These are phyloP conservation scores for Blastobotrys parvus DNA, from an alignment of 805 yeast genomes.

Conservation along the genomic window DNA sequence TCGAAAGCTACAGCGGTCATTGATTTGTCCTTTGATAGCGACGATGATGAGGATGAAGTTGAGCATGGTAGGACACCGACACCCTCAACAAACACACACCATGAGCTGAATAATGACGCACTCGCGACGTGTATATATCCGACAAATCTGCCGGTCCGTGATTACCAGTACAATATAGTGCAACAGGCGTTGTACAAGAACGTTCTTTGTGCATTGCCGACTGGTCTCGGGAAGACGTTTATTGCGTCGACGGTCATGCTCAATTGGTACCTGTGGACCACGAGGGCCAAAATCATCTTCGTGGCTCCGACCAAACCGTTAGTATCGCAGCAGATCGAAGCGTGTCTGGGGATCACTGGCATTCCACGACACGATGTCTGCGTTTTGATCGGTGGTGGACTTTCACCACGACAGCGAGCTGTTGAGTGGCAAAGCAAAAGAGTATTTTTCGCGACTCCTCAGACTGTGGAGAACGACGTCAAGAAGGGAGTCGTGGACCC, in stretches of 20 bases:
- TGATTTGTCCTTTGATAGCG: neutral
- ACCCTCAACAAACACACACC: slow-evolving; percentile 25
- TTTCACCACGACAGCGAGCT: slow-evolving; percentile 46
- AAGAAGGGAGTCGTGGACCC: slow-evolving; percentile 70
- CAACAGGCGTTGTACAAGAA: slow-evolving; percentile 63
- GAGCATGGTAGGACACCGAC: neutral
- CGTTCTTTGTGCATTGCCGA: slow-evolving; percentile 83
- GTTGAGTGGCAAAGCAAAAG: slow-evolving; percentile 71
- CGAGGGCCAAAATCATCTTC: slow-evolving; percentile 69
- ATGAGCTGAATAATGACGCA: slow-evolving; percentile 35
- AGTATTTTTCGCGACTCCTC: slow-evolving; percentile 93
- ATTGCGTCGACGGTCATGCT: slow-evolving; percentile 92
- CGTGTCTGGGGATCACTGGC: slow-evolving; percentile 82
- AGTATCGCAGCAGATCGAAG: slow-evolving; percentile 93
- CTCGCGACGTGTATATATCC: slow-evolving; percentile 65
- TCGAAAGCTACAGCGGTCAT: too few species aligned
- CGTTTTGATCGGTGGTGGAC: slow-evolving; percentile 49
- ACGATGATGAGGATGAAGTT: neutral
- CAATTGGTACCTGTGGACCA: slow-evolving; percentile 82
- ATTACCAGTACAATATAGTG: slow-evolving; percentile 81
- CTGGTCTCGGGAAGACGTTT: slow-evolving; percentile 95
- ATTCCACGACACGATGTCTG: slow-evolving; percentile 72
- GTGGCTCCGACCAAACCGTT: slow-evolving; percentile 97
- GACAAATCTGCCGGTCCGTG: slow-evolving; percentile 72
- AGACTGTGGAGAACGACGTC: slow-evolving; percentile 87